These are phyloP conservation scores for Aspergillus quadrilineatus DNA, from an alignment of 2,329 filamentous ascomycete species.

Conservation along the genomic window DNA sequence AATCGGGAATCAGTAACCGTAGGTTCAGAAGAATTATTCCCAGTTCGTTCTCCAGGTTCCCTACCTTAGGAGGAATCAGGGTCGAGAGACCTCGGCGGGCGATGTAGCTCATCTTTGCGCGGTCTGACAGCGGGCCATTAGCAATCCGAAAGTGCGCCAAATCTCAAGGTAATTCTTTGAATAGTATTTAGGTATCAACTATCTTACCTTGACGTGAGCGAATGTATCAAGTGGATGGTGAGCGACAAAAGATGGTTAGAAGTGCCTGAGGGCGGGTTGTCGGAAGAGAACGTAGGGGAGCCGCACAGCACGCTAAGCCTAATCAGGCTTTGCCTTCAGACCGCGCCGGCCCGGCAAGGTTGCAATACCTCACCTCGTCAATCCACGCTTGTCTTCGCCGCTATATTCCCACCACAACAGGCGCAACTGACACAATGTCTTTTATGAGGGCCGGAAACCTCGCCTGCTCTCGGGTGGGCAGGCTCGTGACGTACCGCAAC, in stretches of 20 bases:
- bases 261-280: slow-evolving; percentile 39
- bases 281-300: slow-evolving; percentile 32
- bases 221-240: slow-evolving; percentile 33
- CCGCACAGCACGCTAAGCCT: slow-evolving; percentile 35
- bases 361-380: slow-evolving; percentile 32
- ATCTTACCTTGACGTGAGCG: slow-evolving; percentile 36
- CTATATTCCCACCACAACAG: slow-evolving; percentile 20
- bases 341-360: slow-evolving; percentile 23
- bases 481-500: slow-evolving; percentile 34
- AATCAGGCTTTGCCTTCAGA: slow-evolving; percentile 34
- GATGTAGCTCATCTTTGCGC: slow-evolving; percentile 83
- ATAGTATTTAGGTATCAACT: background rate
- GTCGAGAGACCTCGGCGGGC: slow-evolving; percentile 90
- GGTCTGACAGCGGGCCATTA: slow-evolving; percentile 27
- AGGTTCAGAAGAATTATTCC: slow-evolving; percentile 12
- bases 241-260: slow-evolving; percentile 34
- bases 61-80: slow-evolving; percentile 98
- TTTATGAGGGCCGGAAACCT: slow-evolving; percentile 58
- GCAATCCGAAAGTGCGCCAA: slow-evolving; percentile 11
- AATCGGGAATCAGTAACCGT: slow-evolving; percentile 38
- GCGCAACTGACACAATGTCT: slow-evolving; percentile 56
- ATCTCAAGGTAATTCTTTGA: background rate
- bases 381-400: slow-evolving; percentile 32
- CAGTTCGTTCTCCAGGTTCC: slow-evolving; percentile 25
- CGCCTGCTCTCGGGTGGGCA: slow-evolving; percentile 34